Evolutionary conservation across 192 early-diverging fungal species (phyloP).

Genomic region (Kappamyces sp.): DNA sequence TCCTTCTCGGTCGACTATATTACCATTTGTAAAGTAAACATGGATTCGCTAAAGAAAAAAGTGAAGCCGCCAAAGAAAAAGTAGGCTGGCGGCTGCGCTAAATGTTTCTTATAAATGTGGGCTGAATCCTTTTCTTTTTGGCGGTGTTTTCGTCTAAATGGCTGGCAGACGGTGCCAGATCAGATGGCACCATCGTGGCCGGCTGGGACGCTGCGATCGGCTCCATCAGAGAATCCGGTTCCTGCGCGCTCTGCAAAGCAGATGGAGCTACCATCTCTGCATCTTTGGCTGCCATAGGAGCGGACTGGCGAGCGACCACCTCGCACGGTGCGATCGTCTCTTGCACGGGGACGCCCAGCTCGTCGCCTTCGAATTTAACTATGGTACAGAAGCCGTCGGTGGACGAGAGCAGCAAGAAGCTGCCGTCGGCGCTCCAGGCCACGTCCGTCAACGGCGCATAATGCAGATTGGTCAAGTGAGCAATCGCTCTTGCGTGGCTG

Average conservation of each 20-base stretch:
- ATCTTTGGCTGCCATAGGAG: too few species aligned
- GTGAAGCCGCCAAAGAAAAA: conserved; percentile 38
- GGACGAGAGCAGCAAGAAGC: conserved; percentile 66
- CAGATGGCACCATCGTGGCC: too few species aligned
- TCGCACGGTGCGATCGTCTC: background rate
- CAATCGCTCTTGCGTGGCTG: conserved; percentile 53
- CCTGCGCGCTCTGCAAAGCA: too few species aligned
- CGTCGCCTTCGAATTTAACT: conserved; percentile 62
- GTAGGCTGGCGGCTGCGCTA: conserved; percentile 7
- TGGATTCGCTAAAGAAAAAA: conserved; percentile 46
- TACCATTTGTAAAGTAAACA: conserved; percentile 35
- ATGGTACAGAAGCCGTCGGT: conserved; percentile 85
- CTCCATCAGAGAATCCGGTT: too few species aligned
- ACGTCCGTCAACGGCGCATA: conserved; percentile 86
- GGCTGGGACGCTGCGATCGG: too few species aligned
- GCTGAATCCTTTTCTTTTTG: too few species aligned
- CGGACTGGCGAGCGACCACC: too few species aligned
- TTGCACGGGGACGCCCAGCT: conserved; percentile 44
- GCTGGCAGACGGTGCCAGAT: too few species aligned
- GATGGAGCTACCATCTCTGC: too few species aligned
- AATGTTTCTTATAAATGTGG: too few species aligned
- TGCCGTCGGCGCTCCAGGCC: conserved; percentile 76
- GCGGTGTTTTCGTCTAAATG: too few species aligned
- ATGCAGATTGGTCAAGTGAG: conserved; percentile 71
- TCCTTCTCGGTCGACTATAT: conserved; percentile 31